Evolutionary conservation across 2,329 filamentous ascomycete species (phyloP).

Genomic region (Xylariaceae sp.): DNA sequence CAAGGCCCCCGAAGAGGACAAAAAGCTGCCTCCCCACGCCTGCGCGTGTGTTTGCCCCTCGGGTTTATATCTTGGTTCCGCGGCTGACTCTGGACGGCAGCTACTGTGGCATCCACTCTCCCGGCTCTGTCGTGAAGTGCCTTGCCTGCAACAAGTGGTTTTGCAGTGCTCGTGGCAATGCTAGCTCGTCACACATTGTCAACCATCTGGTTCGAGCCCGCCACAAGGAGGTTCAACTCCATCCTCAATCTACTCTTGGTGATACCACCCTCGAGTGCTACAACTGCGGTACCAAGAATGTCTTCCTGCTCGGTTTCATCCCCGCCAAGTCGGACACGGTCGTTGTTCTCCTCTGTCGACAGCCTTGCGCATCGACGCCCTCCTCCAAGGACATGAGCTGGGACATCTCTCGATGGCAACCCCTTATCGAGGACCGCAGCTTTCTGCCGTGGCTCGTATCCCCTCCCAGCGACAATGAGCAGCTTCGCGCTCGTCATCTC

Average conservation of each 20-base stretch:
- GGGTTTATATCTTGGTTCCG: slow-evolving; percentile 22
- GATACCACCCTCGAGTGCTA: slow-evolving; percentile 98
- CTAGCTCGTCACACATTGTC: slow-evolving; percentile 94
- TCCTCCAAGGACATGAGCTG: slow-evolving; percentile 99
- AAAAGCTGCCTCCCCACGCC: slow-evolving; percentile 86
- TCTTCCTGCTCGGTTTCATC: slow-evolving; percentile 95
- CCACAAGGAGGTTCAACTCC: slow-evolving; percentile 97
- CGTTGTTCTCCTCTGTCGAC: slow-evolving; percentile 90
- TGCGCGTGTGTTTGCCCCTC: slow-evolving; percentile 75
- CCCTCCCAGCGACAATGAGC: slow-evolving; percentile 85
- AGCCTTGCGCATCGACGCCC: slow-evolving; percentile 88
- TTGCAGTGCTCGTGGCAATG: slow-evolving; percentile 93
- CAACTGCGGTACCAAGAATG: slow-evolving; percentile 99
- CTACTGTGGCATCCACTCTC: slow-evolving; percentile 96
- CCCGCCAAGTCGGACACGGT: slow-evolving; percentile 98
- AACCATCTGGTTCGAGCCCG: slow-evolving; percentile 95
- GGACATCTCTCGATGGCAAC: slow-evolving; percentile 97
- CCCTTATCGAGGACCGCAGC: slow-evolving; percentile 90
- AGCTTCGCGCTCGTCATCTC: slow-evolving; percentile 87
- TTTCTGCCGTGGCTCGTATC: slow-evolving; percentile 92
- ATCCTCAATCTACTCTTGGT: slow-evolving; percentile 84
- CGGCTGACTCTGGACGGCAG: no score
- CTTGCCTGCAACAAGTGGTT: slow-evolving; percentile 97
- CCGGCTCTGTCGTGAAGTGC: slow-evolving; percentile 92
- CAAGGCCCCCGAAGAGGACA: slow-evolving; percentile 63